phyloP scores from a whole-genome alignment of 805 yeast genomes.

The Wickerhamia fluorescens region DNA sequence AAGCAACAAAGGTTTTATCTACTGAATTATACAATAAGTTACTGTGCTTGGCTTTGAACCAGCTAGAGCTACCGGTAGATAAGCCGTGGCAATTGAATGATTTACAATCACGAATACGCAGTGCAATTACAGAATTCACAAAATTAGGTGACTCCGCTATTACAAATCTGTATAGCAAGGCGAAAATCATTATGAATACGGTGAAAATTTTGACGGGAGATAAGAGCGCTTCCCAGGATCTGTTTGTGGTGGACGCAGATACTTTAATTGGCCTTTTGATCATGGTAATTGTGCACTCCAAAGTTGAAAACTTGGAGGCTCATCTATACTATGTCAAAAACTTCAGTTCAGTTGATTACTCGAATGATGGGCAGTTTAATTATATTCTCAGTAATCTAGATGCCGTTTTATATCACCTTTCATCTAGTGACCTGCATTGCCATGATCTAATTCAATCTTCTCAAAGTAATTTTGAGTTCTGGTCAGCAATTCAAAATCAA shows the following conservation, averaged over 20 bases:
- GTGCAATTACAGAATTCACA: conserved; percentile 48
- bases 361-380: conserved; percentile 54
- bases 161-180: conserved; percentile 40
- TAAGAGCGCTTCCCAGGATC: neutral
- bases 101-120: conserved; percentile 33
- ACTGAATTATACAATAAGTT: conserved; percentile 26
- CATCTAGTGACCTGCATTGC: conserved; percentile 17
- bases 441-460: conserved; percentile 37
- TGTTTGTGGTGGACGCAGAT: conserved; percentile 65
- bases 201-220: conserved; percentile 41
- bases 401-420: conserved; percentile 65
- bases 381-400: conserved; percentile 81
- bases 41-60: conserved; percentile 40
- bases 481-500: conserved; percentile 40
- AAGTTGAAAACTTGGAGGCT: conserved; percentile 49
- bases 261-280: conserved; percentile 66
- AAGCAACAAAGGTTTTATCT: conserved; percentile 21
- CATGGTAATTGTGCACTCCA: conserved; percentile 60
- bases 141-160: conserved; percentile 34
- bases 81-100: conserved; percentile 34
- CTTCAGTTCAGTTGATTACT: conserved; percentile 37
- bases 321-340: conserved; percentile 61
- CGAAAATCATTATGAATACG: conserved; percentile 43
- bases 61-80: conserved; percentile 39
- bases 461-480: conserved; percentile 41